Base-by-base conservation (phyloP, 371 early-diverging fungal species). In the Circinella umbellata region DNA sequence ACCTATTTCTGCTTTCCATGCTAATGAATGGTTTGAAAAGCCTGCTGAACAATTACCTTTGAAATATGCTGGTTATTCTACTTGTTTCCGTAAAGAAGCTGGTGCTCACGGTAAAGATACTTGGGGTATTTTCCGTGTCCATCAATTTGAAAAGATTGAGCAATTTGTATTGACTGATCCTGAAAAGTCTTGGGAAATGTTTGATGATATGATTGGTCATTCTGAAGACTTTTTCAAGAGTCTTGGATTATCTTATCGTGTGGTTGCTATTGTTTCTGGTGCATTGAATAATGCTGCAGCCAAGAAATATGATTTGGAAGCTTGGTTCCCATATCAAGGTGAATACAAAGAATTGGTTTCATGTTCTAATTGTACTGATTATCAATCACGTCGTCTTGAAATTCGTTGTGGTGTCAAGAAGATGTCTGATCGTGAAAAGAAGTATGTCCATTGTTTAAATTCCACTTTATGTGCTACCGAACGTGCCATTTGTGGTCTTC, bases 71-170 rank as follows among this genome's bases (percentile, higher is more conserved):
- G 99, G 99, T 64, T 95, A 95, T 79, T 99, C 99, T 49, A 97
- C 99, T 46, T 99, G 99, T 87, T 99, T 99, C 94, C 94, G 99
- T 74, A 99, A 99, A 81, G 99, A 99, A 84, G 99, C 99, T 47
- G 99, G 99, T 69, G 97, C 99, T 3, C 98, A 98, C 77, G 99
- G 99, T 71, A 95, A 98, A 76, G 99, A 99, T 82, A 99, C 98
- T 68, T 94, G 96, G 96, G 99, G 99, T 68, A 94, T 99, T 71
- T 99, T 99, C 93, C 92, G 99, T 70, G 98, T 99, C 54, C 99
- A 99, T 82, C 99, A 99, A 89, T 99, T 99, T 81, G 99, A 99
- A 84, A 99, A 99, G 92, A 89, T 99, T 66, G 99, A 99, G 87
- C 99, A 99, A 87, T 99, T 99, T 84, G 94, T 96, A 49, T 81